Conservation (phyloP, 129 eudicot species). For the Artemisia annua region DNA sequence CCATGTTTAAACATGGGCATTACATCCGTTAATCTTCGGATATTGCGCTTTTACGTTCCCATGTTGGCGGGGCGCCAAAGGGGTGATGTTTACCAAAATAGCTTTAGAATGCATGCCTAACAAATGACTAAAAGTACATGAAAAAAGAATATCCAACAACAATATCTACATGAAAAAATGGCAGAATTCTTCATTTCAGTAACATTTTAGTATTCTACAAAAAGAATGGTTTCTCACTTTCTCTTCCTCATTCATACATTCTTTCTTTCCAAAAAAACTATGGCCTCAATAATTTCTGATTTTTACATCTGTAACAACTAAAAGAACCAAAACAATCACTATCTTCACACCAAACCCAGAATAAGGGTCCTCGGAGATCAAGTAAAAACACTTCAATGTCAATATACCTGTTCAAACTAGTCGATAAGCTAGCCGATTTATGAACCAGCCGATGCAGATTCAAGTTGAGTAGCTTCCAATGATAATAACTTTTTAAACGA, state of each 20-base stretch:
- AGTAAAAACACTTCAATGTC: not conserved
- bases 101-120: not conserved
- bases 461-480: slow-evolving; percentile 35
- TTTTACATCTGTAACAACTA: slow-evolving; percentile 20
- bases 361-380: not conserved
- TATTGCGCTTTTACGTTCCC: no score
- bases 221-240: not conserved
- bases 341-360: not conserved
- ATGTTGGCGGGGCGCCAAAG: no score
- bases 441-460: slow-evolving; percentile 22
- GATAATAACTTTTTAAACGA: slow-evolving; percentile 69
- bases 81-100: not conserved
- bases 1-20: no score
- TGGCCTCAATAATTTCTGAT: slow-evolving; percentile 20
- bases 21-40: no score
- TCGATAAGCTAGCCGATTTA: not conserved
- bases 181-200: slow-evolving; percentile 8
- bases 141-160: not conserved
- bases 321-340: slow-evolving; percentile 20
- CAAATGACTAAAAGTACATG: no score
- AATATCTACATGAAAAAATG: not conserved
- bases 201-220: slow-evolving; percentile 9
- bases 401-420: not conserved
- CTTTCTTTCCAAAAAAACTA: slow-evolving; percentile 26
- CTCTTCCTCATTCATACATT: not conserved